phyloP scores from a whole-genome alignment of 345 rosid genomes.

The Boechera retrofracta region DNA sequence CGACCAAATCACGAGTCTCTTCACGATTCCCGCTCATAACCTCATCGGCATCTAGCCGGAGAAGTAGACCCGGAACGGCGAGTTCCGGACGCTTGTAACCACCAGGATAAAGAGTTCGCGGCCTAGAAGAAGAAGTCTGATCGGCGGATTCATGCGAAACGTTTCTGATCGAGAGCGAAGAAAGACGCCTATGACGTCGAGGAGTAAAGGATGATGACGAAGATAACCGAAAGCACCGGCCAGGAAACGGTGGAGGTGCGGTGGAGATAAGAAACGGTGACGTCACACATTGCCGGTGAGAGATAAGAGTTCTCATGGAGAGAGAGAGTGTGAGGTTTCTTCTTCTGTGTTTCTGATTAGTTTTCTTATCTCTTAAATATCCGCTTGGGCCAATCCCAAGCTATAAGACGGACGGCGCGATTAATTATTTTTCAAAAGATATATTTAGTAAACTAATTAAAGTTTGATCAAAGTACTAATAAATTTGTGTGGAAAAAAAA shows the following conservation, averaged over 20 bases:
- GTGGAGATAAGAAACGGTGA: slow-evolving; percentile 41
- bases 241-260: slow-evolving; percentile 25
- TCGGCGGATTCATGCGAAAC: slow-evolving; percentile 45
- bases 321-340: slow-evolving; percentile 18
- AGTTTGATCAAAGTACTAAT: not conserved
- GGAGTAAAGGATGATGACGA: slow-evolving; percentile 25
- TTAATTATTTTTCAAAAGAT: slow-evolving; percentile 9
- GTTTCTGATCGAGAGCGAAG: slow-evolving; percentile 51
- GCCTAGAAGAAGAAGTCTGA: slow-evolving; percentile 53
- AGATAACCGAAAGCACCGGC: slow-evolving; percentile 4
- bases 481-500: not conserved
- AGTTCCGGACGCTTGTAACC: slow-evolving; percentile 92
- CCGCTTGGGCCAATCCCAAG: slow-evolving; percentile 26
- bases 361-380: slow-evolving; percentile 46
- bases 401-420: slow-evolving; percentile 36
- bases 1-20: slow-evolving; percentile 61
- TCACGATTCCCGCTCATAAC: slow-evolving; percentile 49
- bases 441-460: not conserved
- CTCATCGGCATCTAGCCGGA: slow-evolving; percentile 68
- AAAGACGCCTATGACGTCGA: slow-evolving; percentile 31
- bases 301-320: slow-evolving; percentile 40
- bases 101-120: slow-evolving; percentile 88
- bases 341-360: slow-evolving; percentile 44
- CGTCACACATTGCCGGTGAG: slow-evolving; percentile 45
- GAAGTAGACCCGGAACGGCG: slow-evolving; percentile 73